These are phyloP conservation scores for Diaporthe batatas DNA, from an alignment of 2,329 filamentous ascomycete genomes.

Conservation along the genomic window DNA sequence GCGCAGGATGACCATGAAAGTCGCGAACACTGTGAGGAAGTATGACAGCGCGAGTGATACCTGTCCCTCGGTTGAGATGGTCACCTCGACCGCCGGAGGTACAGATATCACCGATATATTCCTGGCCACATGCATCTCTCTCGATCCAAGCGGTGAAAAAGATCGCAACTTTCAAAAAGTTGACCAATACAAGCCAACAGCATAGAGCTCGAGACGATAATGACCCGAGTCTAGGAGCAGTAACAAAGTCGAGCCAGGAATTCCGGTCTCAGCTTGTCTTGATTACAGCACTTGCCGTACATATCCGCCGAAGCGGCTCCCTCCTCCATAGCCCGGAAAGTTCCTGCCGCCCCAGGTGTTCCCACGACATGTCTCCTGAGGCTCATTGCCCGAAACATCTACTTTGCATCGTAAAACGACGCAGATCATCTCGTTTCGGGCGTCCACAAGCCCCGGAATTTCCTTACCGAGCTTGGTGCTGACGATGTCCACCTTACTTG, in stretches of 20 bases:
- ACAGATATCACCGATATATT: conserved; percentile 25
- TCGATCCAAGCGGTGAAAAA: background rate
- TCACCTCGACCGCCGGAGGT: conserved; percentile 1
- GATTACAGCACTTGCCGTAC: conserved; percentile 13
- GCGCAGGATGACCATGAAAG: background rate
- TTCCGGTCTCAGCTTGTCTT: background rate
- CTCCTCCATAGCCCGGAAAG: conserved; percentile 8
- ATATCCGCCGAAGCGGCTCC: background rate
- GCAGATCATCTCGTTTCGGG: conserved; percentile 27
- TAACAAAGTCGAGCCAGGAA: background rate
- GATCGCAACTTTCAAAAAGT: background rate
- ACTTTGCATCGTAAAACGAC: conserved; percentile 7
- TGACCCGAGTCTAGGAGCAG: conserved; percentile 4
- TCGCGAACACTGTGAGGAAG: conserved; percentile 10
- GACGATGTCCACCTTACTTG: conserved; percentile 16
- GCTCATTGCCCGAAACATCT: conserved; percentile 14
- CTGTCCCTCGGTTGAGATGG: conserved; percentile 18
- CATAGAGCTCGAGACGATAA: background rate
- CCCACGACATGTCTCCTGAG: conserved; percentile 17
- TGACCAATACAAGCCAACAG: background rate
- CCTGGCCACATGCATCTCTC: conserved; percentile 14
- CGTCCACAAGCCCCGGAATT: conserved; percentile 17
- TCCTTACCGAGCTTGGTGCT: conserved; percentile 25
- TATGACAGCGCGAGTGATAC: conserved; percentile 19
- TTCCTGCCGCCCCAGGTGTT: background rate